Evolutionary conservation across 345 rosid genomes (phyloP).

Genomic region (Rubroshorea leprosula): DNA sequence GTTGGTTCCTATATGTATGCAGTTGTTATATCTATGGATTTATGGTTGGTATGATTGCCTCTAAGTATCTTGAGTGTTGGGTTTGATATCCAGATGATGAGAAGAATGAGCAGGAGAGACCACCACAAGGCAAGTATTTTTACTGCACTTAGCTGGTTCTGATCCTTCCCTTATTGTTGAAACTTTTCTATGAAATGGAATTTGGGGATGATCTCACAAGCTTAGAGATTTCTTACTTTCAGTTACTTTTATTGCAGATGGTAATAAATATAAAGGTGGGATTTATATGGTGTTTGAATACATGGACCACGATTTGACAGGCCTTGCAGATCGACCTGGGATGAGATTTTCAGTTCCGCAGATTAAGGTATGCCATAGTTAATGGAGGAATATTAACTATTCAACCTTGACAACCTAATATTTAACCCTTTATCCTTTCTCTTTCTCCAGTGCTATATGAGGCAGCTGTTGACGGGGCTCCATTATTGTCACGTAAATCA

Average conservation of each 20-base stretch:
- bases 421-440: not conserved
- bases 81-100: slow-evolving; percentile 56
- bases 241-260: slow-evolving; percentile 41
- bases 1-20: not conserved
- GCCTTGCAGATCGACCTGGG: slow-evolving; percentile 94
- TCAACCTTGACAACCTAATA: not conserved
- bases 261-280: slow-evolving; percentile 89
- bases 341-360: slow-evolving; percentile 88
- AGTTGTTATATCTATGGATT: not conserved
- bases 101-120: slow-evolving; percentile 80
- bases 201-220: not conserved
- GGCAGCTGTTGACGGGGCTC: slow-evolving; percentile 92
- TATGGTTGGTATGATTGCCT: not conserved
- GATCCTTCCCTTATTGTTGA: not conserved
- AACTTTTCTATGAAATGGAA: too few relatives aligned
- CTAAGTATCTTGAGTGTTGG: not conserved
- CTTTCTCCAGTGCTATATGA: slow-evolving; percentile 80
- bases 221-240: slow-evolving; percentile 14
- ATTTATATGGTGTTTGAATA: slow-evolving; percentile 97
- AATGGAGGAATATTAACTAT: not conserved
- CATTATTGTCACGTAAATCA: slow-evolving; percentile 94
- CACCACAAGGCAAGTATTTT: slow-evolving; percentile 45
- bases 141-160: not conserved
- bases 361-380: slow-evolving; percentile 43
- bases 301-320: slow-evolving; percentile 98